A percentile compares a stretch with the other conserved stretches of the same genome.
Evolutionary conservation across 2,329 filamentous ascomycete genomes (phyloP).

Genomic region (Talaromyces sp.): DNA sequence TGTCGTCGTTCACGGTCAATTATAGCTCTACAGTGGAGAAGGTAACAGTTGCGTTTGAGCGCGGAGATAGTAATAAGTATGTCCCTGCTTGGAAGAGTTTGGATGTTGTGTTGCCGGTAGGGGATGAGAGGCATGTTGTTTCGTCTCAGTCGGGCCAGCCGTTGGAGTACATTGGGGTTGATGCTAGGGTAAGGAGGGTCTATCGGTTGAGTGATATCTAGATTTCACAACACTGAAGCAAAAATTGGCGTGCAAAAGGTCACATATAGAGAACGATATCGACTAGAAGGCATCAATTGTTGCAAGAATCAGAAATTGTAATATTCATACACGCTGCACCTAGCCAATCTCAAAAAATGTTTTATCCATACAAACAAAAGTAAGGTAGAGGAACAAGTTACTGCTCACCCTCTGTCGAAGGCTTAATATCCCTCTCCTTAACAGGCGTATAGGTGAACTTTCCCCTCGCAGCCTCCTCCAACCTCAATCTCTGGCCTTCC

Average conservation of each 20-base stretch:
- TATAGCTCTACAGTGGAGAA: conserved; percentile 47
- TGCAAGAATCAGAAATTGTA: not conserved
- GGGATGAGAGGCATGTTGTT: conserved; percentile 46
- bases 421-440: conserved; percentile 23
- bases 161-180: conserved; percentile 29
- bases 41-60: conserved; percentile 44
- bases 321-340: conserved; percentile 30
- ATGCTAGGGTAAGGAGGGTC: conserved; percentile 28
- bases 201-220: conserved; percentile 26
- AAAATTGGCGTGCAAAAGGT: not conserved
- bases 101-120: conserved; percentile 50
- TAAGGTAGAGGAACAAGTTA: conserved; percentile 12
- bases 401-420: conserved; percentile 22
- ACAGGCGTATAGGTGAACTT: conserved; percentile 54
- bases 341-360: not conserved
- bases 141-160: conserved; percentile 29
- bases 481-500: conserved; percentile 66
- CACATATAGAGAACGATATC: not conserved
- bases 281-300: not conserved
- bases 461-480: conserved; percentile 61
- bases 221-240: not conserved
- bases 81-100: conserved; percentile 51
- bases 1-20: conserved; percentile 43
- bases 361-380: conserved; percentile 4
- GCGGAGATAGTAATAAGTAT: conserved; percentile 42